Evolutionary conservation across 768 basidiomycete species (phyloP).

Genomic region (Cystobasidium tubakii): DNA sequence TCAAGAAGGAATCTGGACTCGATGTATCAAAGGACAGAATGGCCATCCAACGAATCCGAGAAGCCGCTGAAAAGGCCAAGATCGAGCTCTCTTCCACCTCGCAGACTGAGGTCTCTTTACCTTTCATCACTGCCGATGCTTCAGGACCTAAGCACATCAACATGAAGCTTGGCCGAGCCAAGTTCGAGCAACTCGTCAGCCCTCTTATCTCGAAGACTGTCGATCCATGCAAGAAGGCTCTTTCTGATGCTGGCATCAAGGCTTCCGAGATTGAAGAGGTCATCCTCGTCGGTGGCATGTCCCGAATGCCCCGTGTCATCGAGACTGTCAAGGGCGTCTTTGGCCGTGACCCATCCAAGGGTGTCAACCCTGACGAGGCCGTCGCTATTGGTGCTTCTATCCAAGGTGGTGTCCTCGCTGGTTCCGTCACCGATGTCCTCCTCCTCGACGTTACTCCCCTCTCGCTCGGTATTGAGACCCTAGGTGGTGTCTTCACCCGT

Average conservation of each 20-base stretch:
- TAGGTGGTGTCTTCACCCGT: conserved; percentile 99
- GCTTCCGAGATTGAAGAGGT: conserved; percentile 89
- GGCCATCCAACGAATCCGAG: conserved; percentile 97
- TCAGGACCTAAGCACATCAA: conserved; percentile 97
- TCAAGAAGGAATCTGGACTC: conserved; percentile 85
- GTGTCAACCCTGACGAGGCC: conserved; percentile 98
- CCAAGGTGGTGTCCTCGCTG: conserved; percentile 94
- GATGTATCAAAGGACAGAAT: conserved; percentile 80
- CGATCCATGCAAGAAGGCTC: conserved; percentile 95
- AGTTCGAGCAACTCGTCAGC: conserved; percentile 80
- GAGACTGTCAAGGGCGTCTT: conserved; percentile 92
- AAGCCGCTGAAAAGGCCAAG: conserved; percentile 99
- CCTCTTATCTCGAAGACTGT: conserved; percentile 80
- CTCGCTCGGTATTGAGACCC: conserved; percentile 80
- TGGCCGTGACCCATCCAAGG: conserved; percentile 93
- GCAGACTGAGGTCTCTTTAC: conserved; percentile 94
- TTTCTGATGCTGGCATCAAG: conserved; percentile 88
- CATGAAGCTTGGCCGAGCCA: conserved; percentile 73
- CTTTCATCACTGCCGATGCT: conserved; percentile 95
- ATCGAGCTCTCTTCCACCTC: conserved; percentile 90
- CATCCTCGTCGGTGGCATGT: conserved; percentile 97
- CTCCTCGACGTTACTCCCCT: conserved; percentile 93
- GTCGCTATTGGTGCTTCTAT: conserved; percentile 97
- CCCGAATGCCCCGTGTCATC: conserved; percentile 89
- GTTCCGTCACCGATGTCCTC: conserved; percentile 83